phyloP scores from a whole-genome alignment of 2,329 filamentous ascomycete genomes.

The Trichoderma polysporum region DNA sequence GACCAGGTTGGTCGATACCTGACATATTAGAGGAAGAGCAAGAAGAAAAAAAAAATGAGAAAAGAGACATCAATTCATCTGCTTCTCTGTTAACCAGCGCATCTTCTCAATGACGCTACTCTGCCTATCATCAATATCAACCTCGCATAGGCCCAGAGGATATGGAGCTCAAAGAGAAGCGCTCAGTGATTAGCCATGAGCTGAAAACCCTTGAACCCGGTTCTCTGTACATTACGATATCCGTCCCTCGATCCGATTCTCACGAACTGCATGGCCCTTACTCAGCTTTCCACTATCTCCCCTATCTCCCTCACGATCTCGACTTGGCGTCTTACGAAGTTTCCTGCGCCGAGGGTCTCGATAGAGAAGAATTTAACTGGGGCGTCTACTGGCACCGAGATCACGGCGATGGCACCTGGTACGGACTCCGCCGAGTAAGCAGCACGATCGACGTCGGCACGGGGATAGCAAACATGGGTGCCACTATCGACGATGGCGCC shows the following conservation, averaged over 20 bases:
- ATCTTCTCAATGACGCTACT: neutral
- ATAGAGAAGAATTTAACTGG: constrained; percentile 37
- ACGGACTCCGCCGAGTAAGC: constrained; percentile 24
- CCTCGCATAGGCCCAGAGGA: no score
- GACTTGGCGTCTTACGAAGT: constrained; percentile 26
- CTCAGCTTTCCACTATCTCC: constrained; percentile 1
- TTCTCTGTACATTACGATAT: constrained; percentile 30
- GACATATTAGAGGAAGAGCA: neutral
- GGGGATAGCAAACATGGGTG: constrained; percentile 11
- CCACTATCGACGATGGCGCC: neutral
- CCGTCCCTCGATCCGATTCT: constrained; percentile 22
- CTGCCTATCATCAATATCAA: neutral
- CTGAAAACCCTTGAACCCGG: constrained; percentile 26
- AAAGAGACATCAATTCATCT: neutral
- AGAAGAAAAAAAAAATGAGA: neutral
- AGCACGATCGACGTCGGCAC: constrained; percentile 16
- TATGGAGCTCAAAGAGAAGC: constrained; percentile 3
- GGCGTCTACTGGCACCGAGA: constrained; percentile 38
- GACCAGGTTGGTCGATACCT: neutral
- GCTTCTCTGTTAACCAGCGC: neutral
- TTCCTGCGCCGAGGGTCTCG: constrained; percentile 24
- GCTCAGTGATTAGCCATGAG: constrained; percentile 24
- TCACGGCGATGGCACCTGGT: constrained; percentile 31
- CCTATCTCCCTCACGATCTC: constrained; percentile 18
- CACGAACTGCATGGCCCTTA: constrained; percentile 1